Evolutionary conservation across 352 stramenopile species (phyloP).

Genomic region (Pythium vanterpoolii): DNA sequence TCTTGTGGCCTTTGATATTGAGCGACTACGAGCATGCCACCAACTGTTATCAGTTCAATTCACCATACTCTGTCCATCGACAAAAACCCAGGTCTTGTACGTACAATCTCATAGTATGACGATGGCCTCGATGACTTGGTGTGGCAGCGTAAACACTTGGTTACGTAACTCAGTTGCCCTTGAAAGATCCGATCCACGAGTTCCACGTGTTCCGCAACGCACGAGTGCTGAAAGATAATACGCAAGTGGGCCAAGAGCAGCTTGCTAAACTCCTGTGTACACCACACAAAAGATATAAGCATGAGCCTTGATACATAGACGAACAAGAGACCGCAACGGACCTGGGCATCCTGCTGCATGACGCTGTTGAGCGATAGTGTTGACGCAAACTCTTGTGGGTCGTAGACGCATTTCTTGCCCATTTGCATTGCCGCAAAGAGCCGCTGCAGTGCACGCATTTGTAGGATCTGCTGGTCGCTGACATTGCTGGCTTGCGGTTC

Average conservation of each 20-base stretch:
- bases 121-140: conserved; percentile 59
- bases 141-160: conserved; percentile 73
- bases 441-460: conserved; percentile 80
- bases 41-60: neutral
- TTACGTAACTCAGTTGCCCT: conserved; percentile 83
- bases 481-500: conserved; percentile 49
- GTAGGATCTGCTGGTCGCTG: conserved; percentile 47
- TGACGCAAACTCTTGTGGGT: conserved; percentile 74
- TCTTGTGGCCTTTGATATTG: conserved; percentile 83
- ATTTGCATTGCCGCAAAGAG: conserved; percentile 85
- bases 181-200: conserved; percentile 78
- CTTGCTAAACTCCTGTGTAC: conserved; percentile 81
- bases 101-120: conserved; percentile 81
- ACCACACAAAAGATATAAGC: neutral
- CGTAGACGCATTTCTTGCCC: conserved; percentile 62
- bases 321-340: conserved; percentile 14
- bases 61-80: neutral
- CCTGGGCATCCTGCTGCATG: conserved; percentile 86
- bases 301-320: neutral
- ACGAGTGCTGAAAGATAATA: conserved; percentile 70
- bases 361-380: conserved; percentile 79
- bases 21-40: conserved; percentile 43
- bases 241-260: conserved; percentile 76
- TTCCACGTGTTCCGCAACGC: conserved; percentile 47
- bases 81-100: neutral